Percentiles rank a stretch among this genome's conserved stretches.
Conservation (phyloP, 805 yeast species). For the Hanseniaspora clermontiae region DNA sequence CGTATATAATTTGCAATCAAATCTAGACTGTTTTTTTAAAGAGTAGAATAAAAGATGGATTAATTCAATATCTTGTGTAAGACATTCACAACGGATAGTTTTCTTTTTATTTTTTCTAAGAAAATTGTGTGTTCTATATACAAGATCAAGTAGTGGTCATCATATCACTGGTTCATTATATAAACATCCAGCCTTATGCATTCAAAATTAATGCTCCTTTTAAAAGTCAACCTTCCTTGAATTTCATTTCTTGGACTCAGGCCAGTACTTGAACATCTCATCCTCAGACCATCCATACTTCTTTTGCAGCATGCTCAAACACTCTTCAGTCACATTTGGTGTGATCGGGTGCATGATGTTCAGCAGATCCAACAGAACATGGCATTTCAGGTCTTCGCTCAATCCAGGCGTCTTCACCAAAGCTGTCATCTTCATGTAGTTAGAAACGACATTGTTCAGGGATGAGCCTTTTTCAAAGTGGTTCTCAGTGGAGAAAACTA, state of each 20-base stretch:
- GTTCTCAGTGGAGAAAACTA: slow-evolving; percentile 38
- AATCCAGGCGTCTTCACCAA: slow-evolving; percentile 24
- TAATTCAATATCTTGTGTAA: no score
- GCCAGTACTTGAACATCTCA: slow-evolving; percentile 39
- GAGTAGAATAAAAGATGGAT: no score
- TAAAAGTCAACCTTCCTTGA: neutral
- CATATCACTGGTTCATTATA: no score
- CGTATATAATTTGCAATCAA: no score
- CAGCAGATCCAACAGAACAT: slow-evolving; percentile 42
- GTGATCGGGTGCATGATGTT: slow-evolving; percentile 65
- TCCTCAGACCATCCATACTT: slow-evolving; percentile 25
- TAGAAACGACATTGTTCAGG: slow-evolving; percentile 77
- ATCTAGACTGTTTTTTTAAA: no score
- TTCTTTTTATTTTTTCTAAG: no score
- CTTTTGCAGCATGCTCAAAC: slow-evolving; percentile 42
- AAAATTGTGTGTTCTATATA: no score
- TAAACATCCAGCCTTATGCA: no score
- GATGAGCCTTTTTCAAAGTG: slow-evolving; percentile 50
- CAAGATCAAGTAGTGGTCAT: no score
- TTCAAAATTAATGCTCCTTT: no score
- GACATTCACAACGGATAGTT: no score
- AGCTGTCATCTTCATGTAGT: slow-evolving; percentile 73
- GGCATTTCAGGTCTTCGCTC: slow-evolving; percentile 34
- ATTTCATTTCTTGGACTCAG: slow-evolving; percentile 28
- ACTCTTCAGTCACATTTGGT: slow-evolving; percentile 74